These are phyloP conservation scores for Russula dissimulans DNA, from an alignment of 768 basidiomycete genomes.

Conservation along the genomic window DNA sequence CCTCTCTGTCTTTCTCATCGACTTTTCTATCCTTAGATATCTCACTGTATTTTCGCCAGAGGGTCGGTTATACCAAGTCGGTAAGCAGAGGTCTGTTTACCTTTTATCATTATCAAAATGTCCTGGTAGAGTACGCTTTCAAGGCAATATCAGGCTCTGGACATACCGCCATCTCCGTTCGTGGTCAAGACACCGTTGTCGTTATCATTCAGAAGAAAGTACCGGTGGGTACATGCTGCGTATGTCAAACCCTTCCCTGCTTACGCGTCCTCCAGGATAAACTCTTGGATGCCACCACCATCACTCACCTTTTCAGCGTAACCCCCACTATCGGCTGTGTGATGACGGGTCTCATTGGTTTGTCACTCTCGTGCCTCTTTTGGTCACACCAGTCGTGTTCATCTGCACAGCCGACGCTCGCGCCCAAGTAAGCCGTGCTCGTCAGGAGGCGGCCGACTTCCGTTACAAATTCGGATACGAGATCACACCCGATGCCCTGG, in stretches of 20 bases:
- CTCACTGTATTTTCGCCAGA: conserved; percentile 97
- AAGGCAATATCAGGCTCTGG: conserved; percentile 98
- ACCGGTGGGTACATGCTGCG: conserved; percentile 44
- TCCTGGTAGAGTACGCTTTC: conserved; percentile 88
- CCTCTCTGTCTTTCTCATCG: background rate
- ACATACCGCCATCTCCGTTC: conserved; percentile 85
- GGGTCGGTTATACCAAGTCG: conserved; percentile 97
- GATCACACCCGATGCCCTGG: conserved; percentile 94
- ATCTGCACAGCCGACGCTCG: conserved; percentile 72
- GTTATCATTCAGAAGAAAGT: conserved; percentile 99
- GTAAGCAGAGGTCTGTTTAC: conserved; percentile 36
- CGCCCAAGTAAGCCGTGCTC: conserved; percentile 79
- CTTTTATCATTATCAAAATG: background rate
- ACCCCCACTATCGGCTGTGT: conserved; percentile 96
- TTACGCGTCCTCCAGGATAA: conserved; percentile 63
- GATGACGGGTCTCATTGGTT: conserved; percentile 95
- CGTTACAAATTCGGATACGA: conserved; percentile 97
- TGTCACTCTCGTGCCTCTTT: conserved; percentile 20
- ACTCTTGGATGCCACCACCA: conserved; percentile 85
- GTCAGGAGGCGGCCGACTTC: conserved; percentile 84
- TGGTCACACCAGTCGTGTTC: background rate
- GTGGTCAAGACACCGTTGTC: conserved; percentile 91
- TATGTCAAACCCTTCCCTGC: background rate
- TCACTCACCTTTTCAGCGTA: conserved; percentile 93
- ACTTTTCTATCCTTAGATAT: conserved; percentile 44